Base-by-base conservation (phyloP, 2,329 filamentous ascomycete species). In the Iodosphaeria phyllophila region DNA sequence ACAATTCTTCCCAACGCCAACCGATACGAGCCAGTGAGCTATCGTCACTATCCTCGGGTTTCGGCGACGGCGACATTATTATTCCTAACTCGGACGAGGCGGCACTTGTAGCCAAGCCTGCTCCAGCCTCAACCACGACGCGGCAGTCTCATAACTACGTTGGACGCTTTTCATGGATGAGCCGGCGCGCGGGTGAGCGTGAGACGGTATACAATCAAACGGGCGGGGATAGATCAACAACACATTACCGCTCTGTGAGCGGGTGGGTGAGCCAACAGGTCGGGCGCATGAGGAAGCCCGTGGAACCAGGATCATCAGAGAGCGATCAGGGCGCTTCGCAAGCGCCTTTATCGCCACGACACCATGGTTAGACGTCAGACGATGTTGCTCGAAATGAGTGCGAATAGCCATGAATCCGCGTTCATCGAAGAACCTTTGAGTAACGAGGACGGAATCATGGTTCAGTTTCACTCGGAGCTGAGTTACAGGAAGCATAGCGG, bases 251-350 rank as follows among this genome's bases (percentile, higher is more conserved):
- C 18, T 59, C 54, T 5, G 53, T 75, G 28, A 57, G 53, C 28
- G 71, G 65, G 16, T 76, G 71, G 71, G 69, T 76, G 2, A 59
- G 60, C 34, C 67, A 75, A 39, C 70, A 75, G 42, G 60, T 59
- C 6, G 59, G 58, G 3, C 55, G 64, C 3, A 42, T 68, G 16
- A 56, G 56, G 36, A 51, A 58, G 14, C 56, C 54, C 2, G 49
- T 56, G 35, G 50, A 53, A 14, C 25, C n/a, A n/a, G 44, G 22
- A n/a, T n/a, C n/a, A n/a, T n/a, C n/a, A n/a, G n/a, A n/a, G n/a
- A n/a, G n/a, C n/a, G n/a, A n/a, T n/a, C n/a, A n/a, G n/a, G n/a
- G n/a, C n/a, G n/a, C n/a, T n/a, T n/a, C n/a, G n/a, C n/a, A n/a
- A n/a, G n/a, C n/a, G n/a, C n/a, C n/a, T n/a, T n/a, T n/a, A n/a